phyloP scores from a whole-genome alignment of 192 early-diverging fungal species.

The Coemansia sp. region DNA sequence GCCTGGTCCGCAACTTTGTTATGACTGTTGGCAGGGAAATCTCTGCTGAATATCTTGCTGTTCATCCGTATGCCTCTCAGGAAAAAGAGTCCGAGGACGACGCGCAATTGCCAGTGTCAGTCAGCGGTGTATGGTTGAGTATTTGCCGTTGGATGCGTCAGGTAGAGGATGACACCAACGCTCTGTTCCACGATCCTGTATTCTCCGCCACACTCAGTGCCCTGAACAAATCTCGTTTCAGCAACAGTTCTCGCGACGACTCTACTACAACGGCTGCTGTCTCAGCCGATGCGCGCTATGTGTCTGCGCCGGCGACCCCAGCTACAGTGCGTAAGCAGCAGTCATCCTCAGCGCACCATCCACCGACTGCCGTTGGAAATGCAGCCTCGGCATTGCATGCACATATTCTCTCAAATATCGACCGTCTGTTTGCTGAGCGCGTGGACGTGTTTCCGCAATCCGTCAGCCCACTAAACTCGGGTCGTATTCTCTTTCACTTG shows the following conservation, averaged over 20 bases:
- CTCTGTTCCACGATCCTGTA: slow-evolving; percentile 45
- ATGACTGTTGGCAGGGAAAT: slow-evolving; percentile 52
- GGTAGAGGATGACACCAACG: slow-evolving; percentile 48
- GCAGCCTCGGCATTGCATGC: slow-evolving; percentile 18
- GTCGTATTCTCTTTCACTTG: slow-evolving; percentile 39
- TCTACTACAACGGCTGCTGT: neutral
- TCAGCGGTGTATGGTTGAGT: slow-evolving; percentile 43
- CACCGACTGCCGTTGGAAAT: neutral
- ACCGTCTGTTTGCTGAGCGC: slow-evolving; percentile 53
- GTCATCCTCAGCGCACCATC: neutral
- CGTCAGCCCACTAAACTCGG: slow-evolving; percentile 25
- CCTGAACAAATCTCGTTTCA: slow-evolving; percentile 8
- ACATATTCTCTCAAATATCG: slow-evolving; percentile 52
- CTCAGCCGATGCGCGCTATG: neutral
- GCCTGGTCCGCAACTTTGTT: slow-evolving; percentile 41
- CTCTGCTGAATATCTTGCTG: slow-evolving; percentile 30
- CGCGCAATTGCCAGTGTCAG: neutral
- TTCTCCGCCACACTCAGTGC: slow-evolving; percentile 37
- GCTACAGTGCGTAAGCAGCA: neutral
- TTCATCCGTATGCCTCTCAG: slow-evolving; percentile 16
- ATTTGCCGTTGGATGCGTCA: slow-evolving; percentile 49
- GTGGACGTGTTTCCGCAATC: slow-evolving; percentile 44
- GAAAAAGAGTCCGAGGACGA: neutral
- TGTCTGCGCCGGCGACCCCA: neutral
- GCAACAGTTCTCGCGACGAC: neutral